Base-by-base conservation (phyloP, 2,329 filamentous ascomycete species). In the Botryotinia calthae region DNA sequence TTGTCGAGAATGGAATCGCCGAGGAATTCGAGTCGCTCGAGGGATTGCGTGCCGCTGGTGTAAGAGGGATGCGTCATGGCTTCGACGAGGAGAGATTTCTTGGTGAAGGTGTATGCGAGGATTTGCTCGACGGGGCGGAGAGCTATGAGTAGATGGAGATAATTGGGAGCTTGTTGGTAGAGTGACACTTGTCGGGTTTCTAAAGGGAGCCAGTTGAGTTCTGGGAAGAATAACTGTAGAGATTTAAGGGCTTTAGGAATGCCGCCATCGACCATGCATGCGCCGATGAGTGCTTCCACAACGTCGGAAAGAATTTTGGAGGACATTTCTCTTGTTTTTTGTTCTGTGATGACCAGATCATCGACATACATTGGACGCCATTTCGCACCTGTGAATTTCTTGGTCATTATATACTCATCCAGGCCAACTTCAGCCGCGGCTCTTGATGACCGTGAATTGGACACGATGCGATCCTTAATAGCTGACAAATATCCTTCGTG, bases 291-390 rank as follows among this genome's bases (percentile, higher is more conserved):
- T 0, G 95, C 88, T 80, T 98, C 95, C 0, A 97, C 87, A 0
- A 98, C 90, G 78, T 98, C 95, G 5, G 95, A 95, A 12, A 98
- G 86, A 0, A 88, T 88, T 80, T 98, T 98, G 1, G 89, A 91
- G 0, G 93, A 91, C 46, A 94, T 79, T 63, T 78, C 81, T 74
- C 71, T 73, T 71, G 66, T 73, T 44, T 22, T 67, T 71, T 74
- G 78, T 40, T 67, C 48, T 7, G 78, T 72, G 58, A 70, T 67
- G 74, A 34, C 48, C 28, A 84, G 74, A 28, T 87, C 82, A 2
- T 82, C 81, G 9, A 87, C 83, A 75, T 92, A 91, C 0, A 87
- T 82, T 0, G 93, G 91, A 2, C 85, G 83, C 95, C 95, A 98
- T 78, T 91, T 92, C 0, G 83, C 81, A 0, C 89, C 89, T 0